A percentile compares a stretch with the other conserved stretches of the same genome.
Evolutionary conservation across 202 grass and related monocot genomes (phyloP).

Genomic region (Setaria viridis): DNA sequence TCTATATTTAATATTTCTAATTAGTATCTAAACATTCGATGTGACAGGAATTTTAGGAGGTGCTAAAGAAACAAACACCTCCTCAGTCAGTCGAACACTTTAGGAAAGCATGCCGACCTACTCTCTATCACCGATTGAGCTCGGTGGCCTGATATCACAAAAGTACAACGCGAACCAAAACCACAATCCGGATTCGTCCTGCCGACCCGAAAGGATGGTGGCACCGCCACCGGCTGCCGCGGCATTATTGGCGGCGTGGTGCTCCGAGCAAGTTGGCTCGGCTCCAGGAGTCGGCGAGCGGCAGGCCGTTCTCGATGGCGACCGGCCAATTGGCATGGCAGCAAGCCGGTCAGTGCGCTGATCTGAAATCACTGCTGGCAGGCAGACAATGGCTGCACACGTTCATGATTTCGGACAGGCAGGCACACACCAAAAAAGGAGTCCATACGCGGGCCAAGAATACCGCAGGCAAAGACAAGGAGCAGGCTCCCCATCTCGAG

Average conservation of each 20-base stretch:
- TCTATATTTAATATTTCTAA: too few relatives aligned
- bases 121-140: not conserved
- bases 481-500: not conserved
- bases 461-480: too few relatives aligned
- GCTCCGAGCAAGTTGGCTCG: too few relatives aligned
- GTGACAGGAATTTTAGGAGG: too few relatives aligned
- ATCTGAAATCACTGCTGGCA: not conserved
- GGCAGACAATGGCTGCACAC: not conserved
- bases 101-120: too few relatives aligned
- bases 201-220: not conserved
- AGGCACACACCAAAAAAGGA: not conserved
- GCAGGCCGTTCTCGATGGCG: not conserved
- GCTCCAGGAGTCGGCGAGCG: not conserved
- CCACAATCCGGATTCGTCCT: not conserved
- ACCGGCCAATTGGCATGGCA: constrained; percentile 25
- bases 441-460: not conserved
- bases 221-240: not conserved
- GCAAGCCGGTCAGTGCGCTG: not conserved
- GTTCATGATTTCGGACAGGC: not conserved
- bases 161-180: not conserved
- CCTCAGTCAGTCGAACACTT: too few relatives aligned
- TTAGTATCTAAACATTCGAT: too few relatives aligned
- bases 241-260: not conserved
- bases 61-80: too few relatives aligned
- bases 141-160: not conserved